Conservation (phyloP, 1,284 basidiomycete species). For the Puccinia polysora region DNA sequence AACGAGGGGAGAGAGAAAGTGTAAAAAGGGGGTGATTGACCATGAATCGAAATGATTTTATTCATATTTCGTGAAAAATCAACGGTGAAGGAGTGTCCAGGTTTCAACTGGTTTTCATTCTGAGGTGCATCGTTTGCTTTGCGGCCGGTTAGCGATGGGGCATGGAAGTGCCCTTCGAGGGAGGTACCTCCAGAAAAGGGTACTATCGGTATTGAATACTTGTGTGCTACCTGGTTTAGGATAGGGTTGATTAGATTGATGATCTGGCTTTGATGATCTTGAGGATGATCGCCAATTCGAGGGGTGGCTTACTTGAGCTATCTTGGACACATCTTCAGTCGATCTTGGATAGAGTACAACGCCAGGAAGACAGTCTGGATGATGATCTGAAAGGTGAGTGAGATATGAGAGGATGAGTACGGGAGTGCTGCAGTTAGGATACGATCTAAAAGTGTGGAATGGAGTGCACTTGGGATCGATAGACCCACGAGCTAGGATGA, state of each 20-base stretch:
- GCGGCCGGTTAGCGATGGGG: constrained; percentile 49
- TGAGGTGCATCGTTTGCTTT: neutral
- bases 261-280: neutral
- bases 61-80: constrained; percentile 77
- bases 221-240: constrained; percentile 57
- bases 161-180: constrained; percentile 55
- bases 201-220: constrained; percentile 66
- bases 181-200: constrained; percentile 67
- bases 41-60: constrained; percentile 70
- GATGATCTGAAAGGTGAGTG: constrained; percentile 5
- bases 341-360: constrained; percentile 47
- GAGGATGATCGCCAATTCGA: neutral
- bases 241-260: neutral
- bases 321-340: constrained; percentile 48
- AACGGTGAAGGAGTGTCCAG: constrained; percentile 60
- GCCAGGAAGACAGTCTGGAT: constrained; percentile 44
- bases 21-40: constrained; percentile 54
- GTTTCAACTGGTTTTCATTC: constrained; percentile 9
- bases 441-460: neutral
- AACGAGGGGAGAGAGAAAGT: constrained; percentile 31
- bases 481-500: too few relatives aligned
- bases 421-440: neutral
- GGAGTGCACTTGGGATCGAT: too few relatives aligned
- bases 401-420: neutral
- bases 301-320: constrained; percentile 42